Conservation (phyloP, 2,329 filamentous ascomycete genomes). For the Fusarium verticillioides region DNA sequence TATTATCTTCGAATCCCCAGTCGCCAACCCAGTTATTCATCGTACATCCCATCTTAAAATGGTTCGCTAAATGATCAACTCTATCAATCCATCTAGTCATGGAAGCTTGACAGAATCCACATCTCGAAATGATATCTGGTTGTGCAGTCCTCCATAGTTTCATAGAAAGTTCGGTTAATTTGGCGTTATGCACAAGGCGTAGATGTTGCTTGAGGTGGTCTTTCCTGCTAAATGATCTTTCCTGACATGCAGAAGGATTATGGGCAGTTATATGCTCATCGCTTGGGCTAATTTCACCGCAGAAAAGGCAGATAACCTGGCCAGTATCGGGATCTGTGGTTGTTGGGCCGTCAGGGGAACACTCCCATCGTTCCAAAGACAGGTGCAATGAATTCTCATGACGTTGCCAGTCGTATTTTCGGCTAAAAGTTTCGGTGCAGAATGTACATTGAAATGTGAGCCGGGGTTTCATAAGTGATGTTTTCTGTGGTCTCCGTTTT, state of each 20-base stretch:
- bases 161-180: slow-evolving; percentile 42
- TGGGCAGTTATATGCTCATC: slow-evolving; percentile 50
- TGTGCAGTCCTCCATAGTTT: slow-evolving; percentile 51
- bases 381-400: slow-evolving; percentile 61
- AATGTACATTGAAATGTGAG: slow-evolving; percentile 56
- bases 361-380: slow-evolving; percentile 60
- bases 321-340: slow-evolving; percentile 51
- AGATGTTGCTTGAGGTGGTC: slow-evolving; percentile 58
- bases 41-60: slow-evolving; percentile 54
- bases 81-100: slow-evolving; percentile 52
- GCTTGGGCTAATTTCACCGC: slow-evolving; percentile 47
- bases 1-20: slow-evolving; percentile 54
- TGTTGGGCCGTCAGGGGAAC: slow-evolving; percentile 48
- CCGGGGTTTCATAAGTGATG: slow-evolving; percentile 8
- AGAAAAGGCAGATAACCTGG: slow-evolving; percentile 50
- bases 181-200: slow-evolving; percentile 55
- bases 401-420: slow-evolving; percentile 59
- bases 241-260: slow-evolving; percentile 59
- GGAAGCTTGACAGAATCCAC: slow-evolving; percentile 53
- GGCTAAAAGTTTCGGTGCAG: slow-evolving; percentile 57
- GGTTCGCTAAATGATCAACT: slow-evolving; percentile 53
- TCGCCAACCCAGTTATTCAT: slow-evolving; percentile 57
- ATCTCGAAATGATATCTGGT: slow-evolving; percentile 51
- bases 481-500: slow-evolving; percentile 12
- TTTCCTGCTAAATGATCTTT: slow-evolving; percentile 58